Evolutionary conservation across 1,284 basidiomycete genomes (phyloP), one percentile per base, ranked within the genome.

Genomic region (Sanguinoderma infundibulare): DNA sequence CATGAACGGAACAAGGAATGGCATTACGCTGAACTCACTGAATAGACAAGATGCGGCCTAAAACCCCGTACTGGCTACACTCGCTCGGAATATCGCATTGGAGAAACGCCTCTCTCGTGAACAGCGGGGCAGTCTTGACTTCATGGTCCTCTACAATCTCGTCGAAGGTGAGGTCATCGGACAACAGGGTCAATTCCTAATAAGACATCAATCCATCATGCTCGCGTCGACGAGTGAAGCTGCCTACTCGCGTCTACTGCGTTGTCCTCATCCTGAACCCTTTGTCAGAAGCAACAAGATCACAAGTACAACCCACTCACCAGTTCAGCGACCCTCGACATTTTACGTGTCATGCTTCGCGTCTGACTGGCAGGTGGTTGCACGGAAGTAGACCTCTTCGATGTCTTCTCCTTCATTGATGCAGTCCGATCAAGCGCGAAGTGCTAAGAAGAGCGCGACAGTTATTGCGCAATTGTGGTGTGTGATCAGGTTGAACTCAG

Each of bases 61-160:
- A 67, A 0, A 89, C 80, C 1, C 86, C 87, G 62, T 89, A 87
- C 61, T 89, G 87, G 0, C 75, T 74, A 10, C 72, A 65, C 15
- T 69, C 60, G 7, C 73, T 73, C 3, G 69, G 61, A 47, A 79
- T 70, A 20, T 71, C 74, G 1, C 75, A 72, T 0, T 71, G 64
- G 3, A 78, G 64, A 57, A 81, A 84, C 0, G 85, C 87, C 10
- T 81, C 80, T 10, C 83, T 76, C 2, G 84, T 86, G 14, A 87
- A 74, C 5, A 88, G 66, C 0, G 87, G 87, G 0, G 87, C 83
- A 0, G 85, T 87, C 3, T 68, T 73, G 1, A 81, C 54, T 24
- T 84, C 83, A 8, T 85, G 83, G 6, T 68, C 70, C 2, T 72
- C 66, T 2, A 64, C 53, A 1, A 56, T 4, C 17, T 69, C 69